phyloP scores from a whole-genome alignment of 23 red algal species.

The Rhodosorus marinus region DNA sequence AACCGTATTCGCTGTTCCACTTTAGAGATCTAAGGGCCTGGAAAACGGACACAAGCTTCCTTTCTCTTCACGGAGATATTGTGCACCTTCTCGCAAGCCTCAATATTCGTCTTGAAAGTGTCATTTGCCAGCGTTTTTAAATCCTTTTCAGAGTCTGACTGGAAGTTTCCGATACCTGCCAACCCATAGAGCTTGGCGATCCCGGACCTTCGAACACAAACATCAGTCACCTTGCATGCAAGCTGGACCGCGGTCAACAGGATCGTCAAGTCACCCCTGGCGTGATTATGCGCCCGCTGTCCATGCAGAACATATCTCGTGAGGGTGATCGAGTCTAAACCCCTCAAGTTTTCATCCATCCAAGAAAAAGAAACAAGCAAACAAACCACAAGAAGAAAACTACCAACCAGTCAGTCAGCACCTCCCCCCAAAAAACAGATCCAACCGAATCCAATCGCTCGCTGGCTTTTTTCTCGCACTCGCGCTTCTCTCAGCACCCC shows the following conservation, averaged over 20 bases:
- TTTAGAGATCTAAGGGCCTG: too few relatives aligned
- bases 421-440: too few relatives aligned
- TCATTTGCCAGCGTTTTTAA: conserved; percentile 94
- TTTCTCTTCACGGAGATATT: too few relatives aligned
- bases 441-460: too few relatives aligned
- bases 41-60: too few relatives aligned
- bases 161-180: conserved; percentile 67
- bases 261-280: conserved; percentile 57
- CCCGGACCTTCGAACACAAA: conserved; percentile 75
- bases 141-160: conserved; percentile 76
- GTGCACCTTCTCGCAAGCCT: conserved; percentile 59
- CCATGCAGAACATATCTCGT: conserved; percentile 88
- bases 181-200: conserved; percentile 87
- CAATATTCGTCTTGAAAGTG: conserved; percentile 67
- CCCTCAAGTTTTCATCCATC: too few relatives aligned
- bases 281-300: conserved; percentile 66
- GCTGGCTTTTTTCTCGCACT: too few relatives aligned
- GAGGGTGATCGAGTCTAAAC: conserved; percentile 82
- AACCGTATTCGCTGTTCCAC: too few relatives aligned
- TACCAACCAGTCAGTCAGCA: too few relatives aligned
- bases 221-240: conserved; percentile 89
- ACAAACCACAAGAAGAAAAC: too few relatives aligned
- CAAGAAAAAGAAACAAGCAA: too few relatives aligned
- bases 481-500: too few relatives aligned
- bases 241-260: conserved; percentile 86